Base-by-base conservation (phyloP, 2,329 filamentous ascomycete genomes). In the Colletotrichum sp. region DNA sequence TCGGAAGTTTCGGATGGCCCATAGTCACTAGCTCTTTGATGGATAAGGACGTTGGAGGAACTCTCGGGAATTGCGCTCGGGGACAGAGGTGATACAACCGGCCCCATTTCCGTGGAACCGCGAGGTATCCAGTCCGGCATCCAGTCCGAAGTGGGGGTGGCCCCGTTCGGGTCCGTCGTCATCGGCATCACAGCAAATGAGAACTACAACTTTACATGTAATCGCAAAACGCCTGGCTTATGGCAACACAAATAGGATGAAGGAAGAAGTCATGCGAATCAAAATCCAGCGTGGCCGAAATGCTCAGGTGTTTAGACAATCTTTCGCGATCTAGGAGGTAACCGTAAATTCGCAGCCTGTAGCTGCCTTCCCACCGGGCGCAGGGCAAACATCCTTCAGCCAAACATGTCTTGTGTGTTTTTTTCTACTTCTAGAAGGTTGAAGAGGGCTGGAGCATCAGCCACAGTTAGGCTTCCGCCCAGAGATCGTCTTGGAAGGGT, bases 61-160 rank as follows among this genome's bases (percentile, higher is more conserved):
- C 55, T 13, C 2, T 59, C 55, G 13, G 55, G 21, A 18, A 59
- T 59, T 26, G 55, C 13, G 13, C 21, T 59, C 55, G 55, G 24
- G 5, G 21, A 10, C 55, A 8, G 7, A 59, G 59, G 59, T 62
- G 28, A 62, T 4, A 13, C 24, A 6, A 21, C n/a, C n/a, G n/a
- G 62, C 12, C 24, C n/a, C 34, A 28, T 26, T 39, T 65, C 34
- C 13, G n/a, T 39, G 62, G 62, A 24, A 18, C 36, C 21, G 34
- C 13, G n/a, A 10, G 16, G 62, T 24, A 67, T 55, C 78, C 78
- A 79, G 52, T 79, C 78, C 32, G 78, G 78, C 7, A 76, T 44
- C 78, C 78, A 79, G n/a, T 78, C 76, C 30, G 77, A 60, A 21
- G 52, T 32, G 26, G 66, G 18, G 32, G 8, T 24, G 62, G n/a